Evolutionary conservation across 352 stramenopile genomes (phyloP).

Genomic region (Pythium insidiosum): DNA sequence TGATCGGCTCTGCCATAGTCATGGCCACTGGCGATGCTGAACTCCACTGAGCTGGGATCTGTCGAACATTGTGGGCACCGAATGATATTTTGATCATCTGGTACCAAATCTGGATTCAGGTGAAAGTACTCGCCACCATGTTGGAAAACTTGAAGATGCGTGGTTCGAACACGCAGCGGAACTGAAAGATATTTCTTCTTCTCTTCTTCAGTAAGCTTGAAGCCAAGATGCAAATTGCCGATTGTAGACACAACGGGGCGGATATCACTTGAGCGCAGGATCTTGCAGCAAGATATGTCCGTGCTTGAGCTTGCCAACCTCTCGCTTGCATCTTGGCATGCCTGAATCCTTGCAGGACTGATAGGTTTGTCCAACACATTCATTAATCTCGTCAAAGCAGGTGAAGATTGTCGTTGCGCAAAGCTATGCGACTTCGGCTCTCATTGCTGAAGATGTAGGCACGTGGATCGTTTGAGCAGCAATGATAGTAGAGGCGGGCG

Average conservation of each 20-base stretch:
- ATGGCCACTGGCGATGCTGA: background rate
- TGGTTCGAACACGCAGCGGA: background rate
- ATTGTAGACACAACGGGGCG: background rate
- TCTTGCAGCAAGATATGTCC: background rate
- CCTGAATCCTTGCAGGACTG: too few relatives aligned
- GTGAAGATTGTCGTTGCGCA: background rate
- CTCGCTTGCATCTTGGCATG: too few relatives aligned
- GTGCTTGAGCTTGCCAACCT: background rate
- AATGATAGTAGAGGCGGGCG: background rate
- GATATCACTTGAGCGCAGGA: background rate
- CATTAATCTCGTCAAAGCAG: background rate
- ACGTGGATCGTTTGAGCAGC: background rate
- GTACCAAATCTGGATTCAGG: background rate
- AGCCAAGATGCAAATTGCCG: background rate
- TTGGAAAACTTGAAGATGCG: background rate
- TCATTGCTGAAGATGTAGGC: slow-evolving; percentile 1
- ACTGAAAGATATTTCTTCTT: background rate
- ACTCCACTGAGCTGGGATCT: background rate
- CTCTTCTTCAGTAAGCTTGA: background rate
- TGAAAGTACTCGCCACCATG: background rate
- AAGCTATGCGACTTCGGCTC: background rate
- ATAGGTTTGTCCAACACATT: too few relatives aligned
- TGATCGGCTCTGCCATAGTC: background rate
- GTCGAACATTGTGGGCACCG: background rate
- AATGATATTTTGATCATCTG: background rate